Evolutionary conservation across 1,139 yeast genomes (phyloP).

Genomic region (Blastobotrys serpentis): DNA sequence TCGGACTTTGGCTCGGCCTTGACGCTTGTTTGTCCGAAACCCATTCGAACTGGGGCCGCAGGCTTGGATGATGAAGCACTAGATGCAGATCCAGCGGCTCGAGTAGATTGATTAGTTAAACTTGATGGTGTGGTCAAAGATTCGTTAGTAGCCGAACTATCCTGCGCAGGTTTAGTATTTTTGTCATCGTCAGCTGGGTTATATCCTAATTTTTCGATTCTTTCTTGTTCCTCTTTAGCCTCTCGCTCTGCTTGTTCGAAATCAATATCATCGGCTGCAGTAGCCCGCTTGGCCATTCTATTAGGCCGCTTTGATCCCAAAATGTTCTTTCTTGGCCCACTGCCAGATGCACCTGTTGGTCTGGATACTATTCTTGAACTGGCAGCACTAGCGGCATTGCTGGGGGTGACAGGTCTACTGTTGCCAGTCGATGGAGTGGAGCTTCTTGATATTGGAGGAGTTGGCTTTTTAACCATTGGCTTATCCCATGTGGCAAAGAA

Average conservation of each 20-base stretch:
- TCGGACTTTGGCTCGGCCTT: constrained; percentile 27
- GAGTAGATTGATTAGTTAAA: constrained; percentile 9
- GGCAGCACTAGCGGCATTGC: constrained; percentile 26
- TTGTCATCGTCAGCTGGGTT: constrained; percentile 49
- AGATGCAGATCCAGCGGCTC: constrained; percentile 15
- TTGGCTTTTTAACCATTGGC: constrained; percentile 50
- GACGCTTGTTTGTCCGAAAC: constrained; percentile 42
- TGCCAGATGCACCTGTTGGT: constrained; percentile 30
- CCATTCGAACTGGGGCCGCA: constrained; percentile 35
- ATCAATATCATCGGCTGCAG: constrained; percentile 62
- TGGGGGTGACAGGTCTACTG: constrained; percentile 26
- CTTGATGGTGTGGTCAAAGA: constrained; percentile 21
- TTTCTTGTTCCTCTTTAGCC: constrained; percentile 81
- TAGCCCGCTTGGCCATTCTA: constrained; percentile 44
- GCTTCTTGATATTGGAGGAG: constrained; percentile 57
- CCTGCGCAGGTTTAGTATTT: constrained; percentile 38
- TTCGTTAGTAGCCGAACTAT: constrained; percentile 26
- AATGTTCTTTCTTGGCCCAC: constrained; percentile 28
- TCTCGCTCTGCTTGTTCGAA: constrained; percentile 88
- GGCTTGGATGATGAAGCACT: constrained; percentile 18
- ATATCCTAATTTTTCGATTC: constrained; percentile 69
- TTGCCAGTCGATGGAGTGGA: constrained; percentile 39
- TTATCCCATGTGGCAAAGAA: constrained; percentile 92
- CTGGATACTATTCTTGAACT: constrained; percentile 31
- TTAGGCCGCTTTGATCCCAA: constrained; percentile 36